Conservation (phyloP, 108 stramenopile species). For the Mediolabrus comicus region DNA sequence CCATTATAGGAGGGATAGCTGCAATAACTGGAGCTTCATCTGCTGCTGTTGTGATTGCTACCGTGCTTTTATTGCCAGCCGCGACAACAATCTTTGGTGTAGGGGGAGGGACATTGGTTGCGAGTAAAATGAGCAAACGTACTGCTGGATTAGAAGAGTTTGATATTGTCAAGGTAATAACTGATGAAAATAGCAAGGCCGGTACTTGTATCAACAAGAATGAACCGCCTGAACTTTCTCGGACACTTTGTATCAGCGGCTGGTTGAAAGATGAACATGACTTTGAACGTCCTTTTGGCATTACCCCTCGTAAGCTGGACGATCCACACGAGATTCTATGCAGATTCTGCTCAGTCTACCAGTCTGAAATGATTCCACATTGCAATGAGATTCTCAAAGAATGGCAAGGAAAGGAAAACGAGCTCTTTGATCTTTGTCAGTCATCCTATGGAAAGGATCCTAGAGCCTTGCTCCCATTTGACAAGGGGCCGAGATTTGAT, state of each 20-base stretch:
- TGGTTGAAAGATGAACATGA: slow-evolving; percentile 23
- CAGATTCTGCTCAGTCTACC: slow-evolving; percentile 10
- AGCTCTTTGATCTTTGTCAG: background rate
- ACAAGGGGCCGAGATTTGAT: slow-evolving; percentile 8
- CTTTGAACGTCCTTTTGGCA: slow-evolving; percentile 27
- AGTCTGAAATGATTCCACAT: background rate
- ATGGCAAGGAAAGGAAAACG: slow-evolving; percentile 11
- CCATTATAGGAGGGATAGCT: slow-evolving; percentile 12
- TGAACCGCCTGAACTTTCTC: background rate
- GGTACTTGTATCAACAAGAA: background rate
- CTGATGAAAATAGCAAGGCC: background rate
- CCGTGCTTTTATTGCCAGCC: slow-evolving; percentile 1
- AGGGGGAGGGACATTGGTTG: slow-evolving; percentile 8
- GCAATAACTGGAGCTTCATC: background rate
- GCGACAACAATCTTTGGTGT: slow-evolving; percentile 19
- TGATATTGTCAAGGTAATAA: background rate
- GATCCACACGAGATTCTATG: background rate
- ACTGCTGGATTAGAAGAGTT: slow-evolving; percentile 11
- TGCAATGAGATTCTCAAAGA: slow-evolving; percentile 4
- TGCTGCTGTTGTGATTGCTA: background rate
- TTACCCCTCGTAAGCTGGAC: background rate
- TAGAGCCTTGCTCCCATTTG: background rate
- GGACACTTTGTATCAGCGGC: slow-evolving; percentile 23
- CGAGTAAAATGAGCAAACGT: slow-evolving; percentile 1
- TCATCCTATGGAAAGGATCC: slow-evolving; percentile 11